A percentile compares a stretch with the other conserved stretches of the same genome.
phyloP scores from a whole-genome alignment of 2,329 filamentous ascomycete genomes.

The Colletotrichum tanaceti region DNA sequence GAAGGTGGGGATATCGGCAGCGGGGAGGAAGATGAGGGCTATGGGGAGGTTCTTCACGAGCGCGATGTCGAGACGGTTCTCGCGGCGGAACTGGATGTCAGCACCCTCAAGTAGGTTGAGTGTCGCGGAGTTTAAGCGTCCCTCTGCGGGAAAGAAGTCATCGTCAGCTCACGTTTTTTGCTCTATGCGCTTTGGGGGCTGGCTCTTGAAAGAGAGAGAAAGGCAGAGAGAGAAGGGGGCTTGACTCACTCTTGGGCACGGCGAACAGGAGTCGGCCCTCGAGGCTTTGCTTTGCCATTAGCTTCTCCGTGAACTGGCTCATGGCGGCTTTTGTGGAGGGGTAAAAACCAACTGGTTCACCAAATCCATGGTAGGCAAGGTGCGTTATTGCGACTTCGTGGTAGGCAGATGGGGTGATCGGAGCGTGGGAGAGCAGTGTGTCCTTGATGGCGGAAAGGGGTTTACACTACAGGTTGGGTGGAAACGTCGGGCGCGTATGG shows the following conservation, averaged over 20 bases:
- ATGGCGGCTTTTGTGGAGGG: conserved; percentile 28
- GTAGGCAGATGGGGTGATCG: conserved; percentile 2
- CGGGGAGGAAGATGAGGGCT: conserved; percentile 95
- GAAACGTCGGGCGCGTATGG: conserved; percentile 30
- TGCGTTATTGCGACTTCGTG: conserved; percentile 18
- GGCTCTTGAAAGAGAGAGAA: not conserved
- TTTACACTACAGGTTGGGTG: conserved; percentile 21
- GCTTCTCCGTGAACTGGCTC: conserved; percentile 36
- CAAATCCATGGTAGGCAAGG: conserved; percentile 59
- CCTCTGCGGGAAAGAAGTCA: conserved; percentile 69
- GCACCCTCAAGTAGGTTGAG: conserved; percentile 92
- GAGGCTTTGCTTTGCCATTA: conserved; percentile 66
- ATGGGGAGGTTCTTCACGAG: conserved; percentile 97
- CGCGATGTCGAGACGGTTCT: conserved; percentile 95
- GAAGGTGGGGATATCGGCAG: conserved; percentile 96
- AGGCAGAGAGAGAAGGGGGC: conserved; percentile 30
- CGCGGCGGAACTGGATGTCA: conserved; percentile 96
- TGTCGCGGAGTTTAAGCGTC: conserved; percentile 86
- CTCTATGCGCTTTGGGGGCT: not conserved
- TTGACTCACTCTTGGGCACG: conserved; percentile 91
- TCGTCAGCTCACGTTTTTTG: conserved; percentile 42
- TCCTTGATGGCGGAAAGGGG: conserved; percentile 6
- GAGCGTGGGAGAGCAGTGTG: not conserved
- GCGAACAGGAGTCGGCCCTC: conserved; percentile 95
- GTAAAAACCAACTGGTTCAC: conserved; percentile 61